A percentile compares a stretch with the other conserved stretches of the same genome.
Conservation (phyloP, 2,329 filamentous ascomycete genomes). For the Fusarium duplospermum region DNA sequence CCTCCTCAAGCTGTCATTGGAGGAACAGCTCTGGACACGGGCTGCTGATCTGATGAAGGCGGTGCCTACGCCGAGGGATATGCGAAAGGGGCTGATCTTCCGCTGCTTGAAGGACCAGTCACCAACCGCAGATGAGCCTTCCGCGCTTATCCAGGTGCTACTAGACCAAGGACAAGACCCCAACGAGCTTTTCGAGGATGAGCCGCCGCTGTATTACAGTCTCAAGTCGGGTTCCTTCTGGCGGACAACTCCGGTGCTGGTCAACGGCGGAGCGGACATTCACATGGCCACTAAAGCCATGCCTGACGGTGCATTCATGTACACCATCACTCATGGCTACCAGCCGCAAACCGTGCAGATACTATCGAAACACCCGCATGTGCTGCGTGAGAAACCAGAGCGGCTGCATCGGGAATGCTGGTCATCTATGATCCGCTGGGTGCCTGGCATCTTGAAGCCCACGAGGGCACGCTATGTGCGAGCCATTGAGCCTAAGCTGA, state of each 20-base stretch:
- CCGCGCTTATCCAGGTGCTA: constrained; percentile 39
- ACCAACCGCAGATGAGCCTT: constrained; percentile 40
- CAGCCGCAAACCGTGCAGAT: constrained; percentile 44
- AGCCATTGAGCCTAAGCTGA: constrained; percentile 32
- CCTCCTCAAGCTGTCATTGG: constrained; percentile 36
- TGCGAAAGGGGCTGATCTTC: constrained; percentile 38
- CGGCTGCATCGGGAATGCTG: constrained; percentile 39
- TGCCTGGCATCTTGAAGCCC: constrained; percentile 9
- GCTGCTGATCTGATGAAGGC: constrained; percentile 42
- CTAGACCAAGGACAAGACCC: constrained; percentile 42
- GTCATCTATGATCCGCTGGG: constrained; percentile 37
- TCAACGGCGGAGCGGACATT: constrained; percentile 42
- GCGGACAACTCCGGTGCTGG: constrained; percentile 43
- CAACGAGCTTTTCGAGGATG: constrained; percentile 40
- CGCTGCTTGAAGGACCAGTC: constrained; percentile 38
- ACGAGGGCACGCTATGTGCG: constrained; percentile 1
- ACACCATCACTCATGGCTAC: constrained; percentile 41
- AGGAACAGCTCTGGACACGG: constrained; percentile 41
- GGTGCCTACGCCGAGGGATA: constrained; percentile 34
- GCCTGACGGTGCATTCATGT: constrained; percentile 45
- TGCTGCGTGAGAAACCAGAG: constrained; percentile 32
- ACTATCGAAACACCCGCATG: constrained; percentile 39
- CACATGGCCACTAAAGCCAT: constrained; percentile 40
- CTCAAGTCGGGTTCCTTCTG: constrained; percentile 43
- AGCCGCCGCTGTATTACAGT: constrained; percentile 44